Conservation (phyloP, 2,329 filamentous ascomycete genomes). For the Colletotrichum abscissum region DNA sequence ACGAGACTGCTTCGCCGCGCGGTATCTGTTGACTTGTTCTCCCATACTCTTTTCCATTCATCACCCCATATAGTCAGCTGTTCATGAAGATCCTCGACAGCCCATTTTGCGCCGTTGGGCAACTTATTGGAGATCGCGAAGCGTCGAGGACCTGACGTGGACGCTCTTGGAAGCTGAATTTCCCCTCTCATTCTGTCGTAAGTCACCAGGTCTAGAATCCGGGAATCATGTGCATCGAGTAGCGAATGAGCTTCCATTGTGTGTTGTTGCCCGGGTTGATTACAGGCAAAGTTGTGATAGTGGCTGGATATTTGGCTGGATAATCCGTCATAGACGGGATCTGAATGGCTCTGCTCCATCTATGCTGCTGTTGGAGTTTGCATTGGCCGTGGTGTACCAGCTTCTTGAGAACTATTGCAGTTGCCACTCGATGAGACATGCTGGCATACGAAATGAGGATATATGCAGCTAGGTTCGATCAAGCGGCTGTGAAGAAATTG, state of each 20-base stretch:
- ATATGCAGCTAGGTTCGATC: not conserved
- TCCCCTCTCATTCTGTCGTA: slow-evolving; percentile 2
- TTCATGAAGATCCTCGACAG: not conserved
- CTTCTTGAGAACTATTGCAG: not conserved
- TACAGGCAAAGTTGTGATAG: not conserved
- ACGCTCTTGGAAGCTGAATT: not conserved
- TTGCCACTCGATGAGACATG: no score
- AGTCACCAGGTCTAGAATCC: slow-evolving; percentile 18
- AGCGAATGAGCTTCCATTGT: not conserved
- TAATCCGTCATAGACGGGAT: not conserved
- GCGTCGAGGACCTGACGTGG: not conserved
- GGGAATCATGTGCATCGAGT: not conserved
- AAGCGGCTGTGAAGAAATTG: not conserved
- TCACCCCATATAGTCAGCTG: not conserved
- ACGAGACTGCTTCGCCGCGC: not conserved
- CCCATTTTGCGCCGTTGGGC: slow-evolving; percentile 4
- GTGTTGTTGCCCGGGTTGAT: no score
- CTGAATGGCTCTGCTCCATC: not conserved
- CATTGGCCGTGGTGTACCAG: not conserved
- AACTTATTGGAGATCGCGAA: not conserved
- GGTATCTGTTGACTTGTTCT: not conserved
- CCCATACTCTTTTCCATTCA: not conserved
- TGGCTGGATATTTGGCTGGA: not conserved
- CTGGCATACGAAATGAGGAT: no score
- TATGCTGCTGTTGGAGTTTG: not conserved